A percentile compares a stretch with the other conserved stretches of the same genome.
Evolutionary conservation across 805 yeast genomes (phyloP).

Genomic region (Wickerhamomyces rabaulensis): DNA sequence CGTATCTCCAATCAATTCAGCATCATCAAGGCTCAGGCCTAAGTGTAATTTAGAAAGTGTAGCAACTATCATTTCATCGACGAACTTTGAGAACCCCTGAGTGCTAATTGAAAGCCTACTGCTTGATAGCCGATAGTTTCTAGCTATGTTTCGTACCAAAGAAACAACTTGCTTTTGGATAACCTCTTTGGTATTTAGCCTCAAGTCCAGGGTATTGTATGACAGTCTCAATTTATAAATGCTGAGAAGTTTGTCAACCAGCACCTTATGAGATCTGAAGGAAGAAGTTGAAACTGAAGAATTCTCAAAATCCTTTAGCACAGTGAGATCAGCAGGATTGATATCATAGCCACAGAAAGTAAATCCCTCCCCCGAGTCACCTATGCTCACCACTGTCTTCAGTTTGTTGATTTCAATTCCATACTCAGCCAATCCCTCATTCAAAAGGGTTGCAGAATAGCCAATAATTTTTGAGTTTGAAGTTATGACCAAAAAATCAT

Average conservation of each 20-base stretch:
- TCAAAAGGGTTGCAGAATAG: conserved; percentile 25
- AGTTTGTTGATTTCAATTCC: conserved; percentile 27
- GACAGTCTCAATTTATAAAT: conserved; percentile 29
- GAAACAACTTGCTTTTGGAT: conserved; percentile 17
- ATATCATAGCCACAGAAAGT: conserved; percentile 41
- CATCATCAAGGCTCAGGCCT: neutral
- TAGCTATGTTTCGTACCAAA: conserved; percentile 15
- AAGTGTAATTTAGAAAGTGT: neutral
- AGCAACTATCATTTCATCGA: conserved; percentile 4
- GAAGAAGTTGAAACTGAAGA: conserved; percentile 11
- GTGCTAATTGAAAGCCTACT: conserved; percentile 1
- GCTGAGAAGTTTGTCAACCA: conserved; percentile 9
- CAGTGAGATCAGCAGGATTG: conserved; percentile 27
- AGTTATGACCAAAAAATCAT: conserved; percentile 77
- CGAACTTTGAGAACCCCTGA: conserved; percentile 5
- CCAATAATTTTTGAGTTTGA: conserved; percentile 30
- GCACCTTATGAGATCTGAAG: conserved; percentile 10
- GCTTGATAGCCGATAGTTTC: conserved; percentile 11
- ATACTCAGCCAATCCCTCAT: conserved; percentile 32
- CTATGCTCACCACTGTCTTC: conserved; percentile 31
- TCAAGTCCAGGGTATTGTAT: conserved; percentile 23
- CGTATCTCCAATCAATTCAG: neutral
- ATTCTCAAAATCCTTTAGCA: conserved; percentile 28
- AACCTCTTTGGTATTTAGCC: conserved; percentile 16
- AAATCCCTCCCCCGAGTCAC: conserved; percentile 10